Conservation (phyloP, 2,329 filamentous ascomycete genomes). For the Leptographium procerum region DNA sequence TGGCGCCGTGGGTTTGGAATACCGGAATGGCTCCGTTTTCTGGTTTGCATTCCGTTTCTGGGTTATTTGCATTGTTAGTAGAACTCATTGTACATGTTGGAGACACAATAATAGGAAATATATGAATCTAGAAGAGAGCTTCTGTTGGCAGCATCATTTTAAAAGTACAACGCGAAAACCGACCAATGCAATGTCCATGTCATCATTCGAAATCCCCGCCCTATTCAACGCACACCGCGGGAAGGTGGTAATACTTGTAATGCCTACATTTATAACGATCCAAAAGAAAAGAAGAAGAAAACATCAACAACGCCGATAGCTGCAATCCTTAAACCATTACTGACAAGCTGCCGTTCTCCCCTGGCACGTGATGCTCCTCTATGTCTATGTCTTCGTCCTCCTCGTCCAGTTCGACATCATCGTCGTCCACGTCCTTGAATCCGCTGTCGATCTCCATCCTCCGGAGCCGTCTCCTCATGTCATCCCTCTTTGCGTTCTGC, state of each 20-base stretch:
- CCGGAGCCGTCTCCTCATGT: constrained; percentile 67
- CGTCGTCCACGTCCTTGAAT: constrained; percentile 59
- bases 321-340: neutral
- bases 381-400: constrained; percentile 27
- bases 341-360: neutral
- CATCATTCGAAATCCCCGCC: neutral
- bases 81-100: no score
- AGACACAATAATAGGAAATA: no score
- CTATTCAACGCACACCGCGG: neutral
- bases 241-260: neutral
- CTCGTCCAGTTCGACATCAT: constrained; percentile 48
- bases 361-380: neutral
- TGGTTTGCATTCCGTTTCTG: no score
- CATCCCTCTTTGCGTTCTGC: constrained; percentile 72
- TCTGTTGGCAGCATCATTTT: no score
- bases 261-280: neutral
- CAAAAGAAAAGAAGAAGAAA: neutral
- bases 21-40: no score
- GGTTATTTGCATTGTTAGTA: no score
- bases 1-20: no score
- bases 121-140: no score
- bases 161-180: neutral
- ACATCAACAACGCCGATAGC: neutral
- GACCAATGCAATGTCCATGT: neutral
- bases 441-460: constrained; percentile 65